Base-by-base conservation (phyloP, 306 rosid species). In the Quercus rubra region DNA sequence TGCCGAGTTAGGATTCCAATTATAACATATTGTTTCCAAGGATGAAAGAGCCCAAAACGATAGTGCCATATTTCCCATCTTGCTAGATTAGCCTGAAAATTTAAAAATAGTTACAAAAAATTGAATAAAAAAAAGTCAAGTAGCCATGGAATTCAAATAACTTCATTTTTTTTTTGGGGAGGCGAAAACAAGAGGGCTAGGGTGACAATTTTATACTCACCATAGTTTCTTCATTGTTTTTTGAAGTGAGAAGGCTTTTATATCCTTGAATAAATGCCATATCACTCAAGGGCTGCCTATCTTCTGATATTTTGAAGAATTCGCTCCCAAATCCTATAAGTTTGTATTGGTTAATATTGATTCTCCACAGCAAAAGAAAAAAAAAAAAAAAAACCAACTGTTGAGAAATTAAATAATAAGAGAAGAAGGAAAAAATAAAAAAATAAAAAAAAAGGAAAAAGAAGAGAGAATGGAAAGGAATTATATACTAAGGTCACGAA, bases 51-150 rank as follows among this genome's bases (percentile, higher is more conserved):
- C 80, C 78, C 61, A 63, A 88, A 90, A 17, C 55, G 61, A 2
- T 89, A 87, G 59, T 90, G 89, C 31, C 87, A 17, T 1, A 88
- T 84, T 63, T 90, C 92, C 90, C 92, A 90, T 64, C 83, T 81
- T 14, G 89, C 94, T 70, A 86, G 83, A 82, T 86, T 88, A 10
- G 82, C 85, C 90, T 85, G 33, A 12, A 25, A 27, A 46, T 46
- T 46, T 10, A 46, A 46, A 46, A 46, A 46, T 46, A 46, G 2
- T 46, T 11, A 46, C 49, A 71, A 74, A 73, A 77, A 30, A 61
- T 20, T 35, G 54, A 6, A 5, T 35, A 38, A 9, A 4, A 21
- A 35, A 3, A 41, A 41, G 14, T 21, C 25, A 73, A 55, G 4
- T 46, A 11, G 14, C 11, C 3, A 11, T 10, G 14, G 52, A 46